phyloP scores from a whole-genome alignment of 75 land plant genomes.

The Pseudotsuga menziesii region DNA sequence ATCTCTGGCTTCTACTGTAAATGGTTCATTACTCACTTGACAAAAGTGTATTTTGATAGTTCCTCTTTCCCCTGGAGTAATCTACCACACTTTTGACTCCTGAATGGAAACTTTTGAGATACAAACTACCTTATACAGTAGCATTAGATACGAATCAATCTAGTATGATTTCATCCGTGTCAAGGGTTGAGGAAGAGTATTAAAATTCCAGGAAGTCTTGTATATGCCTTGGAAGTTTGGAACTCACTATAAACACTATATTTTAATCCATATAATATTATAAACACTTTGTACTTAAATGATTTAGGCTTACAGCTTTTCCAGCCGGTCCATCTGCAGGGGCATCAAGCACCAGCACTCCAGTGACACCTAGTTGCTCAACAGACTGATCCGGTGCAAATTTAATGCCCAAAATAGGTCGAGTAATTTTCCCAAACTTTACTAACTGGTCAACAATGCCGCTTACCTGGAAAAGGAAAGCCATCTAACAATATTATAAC shows the following conservation, averaged over 20 bases:
- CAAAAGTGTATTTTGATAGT: no score
- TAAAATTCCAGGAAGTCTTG: background rate
- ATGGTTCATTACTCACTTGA: background rate
- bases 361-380: slow-evolving; percentile 96
- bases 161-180: background rate
- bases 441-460: slow-evolving; percentile 98
- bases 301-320: slow-evolving; percentile 68
- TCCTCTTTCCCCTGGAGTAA: no score
- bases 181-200: background rate
- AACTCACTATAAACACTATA: background rate
- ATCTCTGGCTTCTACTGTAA: background rate
- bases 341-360: slow-evolving; percentile 98
- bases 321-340: slow-evolving; percentile 96
- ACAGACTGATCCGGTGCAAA: slow-evolving; percentile 99
- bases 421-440: slow-evolving; percentile 88
- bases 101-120: background rate
- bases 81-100: no score
- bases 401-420: slow-evolving; percentile 95
- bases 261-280: background rate
- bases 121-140: background rate
- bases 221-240: background rate
- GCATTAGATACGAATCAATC: background rate
- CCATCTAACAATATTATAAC: background rate
- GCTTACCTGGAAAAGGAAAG: slow-evolving; percentile 51
- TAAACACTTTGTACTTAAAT: background rate